These are phyloP conservation scores for Metschnikowia orientalis DNA, from an alignment of 805 yeast genomes.

Conservation along the genomic window DNA sequence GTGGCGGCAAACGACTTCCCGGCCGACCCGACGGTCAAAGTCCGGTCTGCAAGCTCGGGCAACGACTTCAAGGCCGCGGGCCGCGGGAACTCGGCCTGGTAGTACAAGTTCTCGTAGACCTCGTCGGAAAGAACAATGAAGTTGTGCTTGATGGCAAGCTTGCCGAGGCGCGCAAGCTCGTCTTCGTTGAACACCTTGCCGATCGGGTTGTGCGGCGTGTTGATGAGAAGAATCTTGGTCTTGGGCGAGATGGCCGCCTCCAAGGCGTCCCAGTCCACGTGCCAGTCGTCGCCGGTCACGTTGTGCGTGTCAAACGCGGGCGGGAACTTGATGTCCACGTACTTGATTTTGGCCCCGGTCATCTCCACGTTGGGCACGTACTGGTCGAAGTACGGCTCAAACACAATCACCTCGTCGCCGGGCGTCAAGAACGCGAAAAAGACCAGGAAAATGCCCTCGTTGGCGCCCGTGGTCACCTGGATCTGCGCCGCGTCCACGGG, in stretches of 20 bases:
- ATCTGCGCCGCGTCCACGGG: constrained; percentile 57
- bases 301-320: constrained; percentile 55
- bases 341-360: constrained; percentile 88
- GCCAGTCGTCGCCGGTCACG: constrained; percentile 84
- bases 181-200: constrained; percentile 81
- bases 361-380: constrained; percentile 91
- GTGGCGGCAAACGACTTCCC: constrained; percentile 99
- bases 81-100: constrained; percentile 64
- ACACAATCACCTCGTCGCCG: constrained; percentile 94
- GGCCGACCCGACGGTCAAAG: constrained; percentile 92
- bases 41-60: constrained; percentile 73
- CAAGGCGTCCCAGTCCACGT: constrained; percentile 71
- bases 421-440: constrained; percentile 79
- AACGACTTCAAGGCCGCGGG: constrained; percentile 64
- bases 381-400: constrained; percentile 96
- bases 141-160: constrained; percentile 80
- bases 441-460: constrained; percentile 86
- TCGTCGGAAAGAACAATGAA: constrained; percentile 84
- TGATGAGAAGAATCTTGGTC: constrained; percentile 83
- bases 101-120: constrained; percentile 89
- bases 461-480: constrained; percentile 92
- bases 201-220: constrained; percentile 95
- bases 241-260: constrained; percentile 64
- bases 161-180: constrained; percentile 73
- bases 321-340: constrained; percentile 85